A percentile compares a stretch with the other conserved stretches of the same genome.
Conservation (phyloP, 2,329 filamentous ascomycete genomes). For the Fusarium temperatum region DNA sequence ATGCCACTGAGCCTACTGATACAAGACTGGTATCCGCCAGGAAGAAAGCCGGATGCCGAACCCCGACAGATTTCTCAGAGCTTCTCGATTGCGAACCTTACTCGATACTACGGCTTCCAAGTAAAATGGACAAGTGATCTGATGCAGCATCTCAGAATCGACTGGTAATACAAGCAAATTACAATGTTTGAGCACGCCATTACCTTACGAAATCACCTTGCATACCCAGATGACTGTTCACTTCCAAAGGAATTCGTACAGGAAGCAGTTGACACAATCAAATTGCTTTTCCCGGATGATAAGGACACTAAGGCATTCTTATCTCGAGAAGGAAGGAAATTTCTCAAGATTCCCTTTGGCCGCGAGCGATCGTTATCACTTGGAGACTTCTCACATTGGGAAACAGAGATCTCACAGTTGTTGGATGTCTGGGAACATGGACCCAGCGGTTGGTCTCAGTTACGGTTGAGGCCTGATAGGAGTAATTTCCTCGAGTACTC, state of each 20-base stretch:
- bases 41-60: neutral
- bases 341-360: neutral
- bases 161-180: neutral
- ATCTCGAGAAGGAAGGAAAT: neutral
- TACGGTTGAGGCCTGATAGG: neutral
- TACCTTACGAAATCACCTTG: neutral
- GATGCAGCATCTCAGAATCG: neutral
- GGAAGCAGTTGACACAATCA: neutral
- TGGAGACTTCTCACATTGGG: neutral
- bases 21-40: neutral
- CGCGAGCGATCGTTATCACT: neutral
- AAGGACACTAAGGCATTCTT: neutral
- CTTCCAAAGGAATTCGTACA: neutral
- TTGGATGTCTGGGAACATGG: neutral
- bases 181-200: slow-evolving; percentile 1
- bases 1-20: neutral
- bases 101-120: neutral
- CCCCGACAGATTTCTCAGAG: neutral
- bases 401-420: neutral
- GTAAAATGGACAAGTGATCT: neutral
- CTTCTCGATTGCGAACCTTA: neutral
- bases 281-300: neutral
- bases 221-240: neutral
- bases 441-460: neutral
- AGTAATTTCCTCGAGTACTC: neutral